Evolutionary conservation across 495 filamentous ascomycete species (phyloP), one percentile per base, ranked within the genome.

Genomic region (Aspergillus taichungensis): DNA sequence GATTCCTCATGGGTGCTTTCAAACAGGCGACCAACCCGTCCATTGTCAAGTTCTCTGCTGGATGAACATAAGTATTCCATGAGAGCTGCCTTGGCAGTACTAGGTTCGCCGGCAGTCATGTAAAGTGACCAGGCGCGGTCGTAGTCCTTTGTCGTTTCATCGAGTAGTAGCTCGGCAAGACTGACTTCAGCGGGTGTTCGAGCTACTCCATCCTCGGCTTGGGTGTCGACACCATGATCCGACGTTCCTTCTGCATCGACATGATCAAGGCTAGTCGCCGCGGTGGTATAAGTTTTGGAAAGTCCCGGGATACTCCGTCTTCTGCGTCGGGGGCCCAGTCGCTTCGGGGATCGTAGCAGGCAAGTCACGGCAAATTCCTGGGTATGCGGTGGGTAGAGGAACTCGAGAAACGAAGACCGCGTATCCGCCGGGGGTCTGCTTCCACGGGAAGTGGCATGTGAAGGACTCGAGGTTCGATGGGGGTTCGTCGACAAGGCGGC

Each of bases 11-110:
- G 43, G 34, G 75, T 70, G 10, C 35, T 28, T 18, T 68, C 47
- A 46, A 79, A 74, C 4, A 77, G 14, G 7, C 61, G 50, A 44
- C 66, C 59, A n/a, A 58, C 58, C 30, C 69, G 55, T 53, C 64
- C 57, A 29, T 54, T 43, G 55, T 78, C 64, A 24, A 63, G 27
- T 1, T 37, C 18, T 8, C 51, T 43, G 4, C 50, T 32, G 6
- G 75, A 75, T 6, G 33, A 46, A 31, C 59, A 62, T 13, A 78
- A 46, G 46, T 60, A 68, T 8, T 49, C 57, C 40, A 72, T 62
- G 13, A 75, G 53, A 36, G 58, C 50, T 12, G 59, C 53, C 13
- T 50, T 61, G 18, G 54, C 27, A 8, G 57, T 46, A 12, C 35
- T 24, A 6, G 65, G 66, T 12, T 52, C 37, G 18, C 62, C 63